Conservation (phyloP, 2,329 filamentous ascomycete genomes). For the Cercospora beticola region DNA sequence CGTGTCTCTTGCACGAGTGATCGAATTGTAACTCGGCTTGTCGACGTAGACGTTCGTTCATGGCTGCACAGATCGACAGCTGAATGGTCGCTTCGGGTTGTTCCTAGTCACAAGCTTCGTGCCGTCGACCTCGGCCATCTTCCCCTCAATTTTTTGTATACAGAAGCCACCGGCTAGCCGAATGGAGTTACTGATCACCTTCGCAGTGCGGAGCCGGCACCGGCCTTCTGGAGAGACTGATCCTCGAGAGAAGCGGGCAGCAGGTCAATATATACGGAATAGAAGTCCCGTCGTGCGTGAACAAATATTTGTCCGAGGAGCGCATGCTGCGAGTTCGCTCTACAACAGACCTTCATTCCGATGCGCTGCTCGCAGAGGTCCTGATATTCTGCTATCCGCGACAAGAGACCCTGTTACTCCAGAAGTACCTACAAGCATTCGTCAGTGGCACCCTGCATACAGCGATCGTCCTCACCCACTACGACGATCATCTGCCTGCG, state of each 20-base stretch:
- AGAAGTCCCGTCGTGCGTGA: conserved; percentile 49
- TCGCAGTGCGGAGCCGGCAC: conserved; percentile 38
- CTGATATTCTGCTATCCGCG: conserved; percentile 58
- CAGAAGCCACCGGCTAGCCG: not conserved
- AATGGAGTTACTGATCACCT: conserved; percentile 8
- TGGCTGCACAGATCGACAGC: not conserved
- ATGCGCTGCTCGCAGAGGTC: conserved; percentile 44
- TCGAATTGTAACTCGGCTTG: not conserved
- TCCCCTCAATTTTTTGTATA: conserved; percentile 10
- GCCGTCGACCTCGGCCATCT: conserved; percentile 7
- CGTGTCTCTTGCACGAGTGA: not conserved
- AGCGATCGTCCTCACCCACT: conserved; percentile 47
- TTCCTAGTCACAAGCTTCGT: conserved; percentile 3
- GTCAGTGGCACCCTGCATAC: conserved; percentile 34
- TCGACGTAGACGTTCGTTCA: not conserved
- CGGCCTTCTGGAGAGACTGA: conserved; percentile 49
- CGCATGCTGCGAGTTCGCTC: conserved; percentile 47
- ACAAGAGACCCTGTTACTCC: conserved; percentile 45
- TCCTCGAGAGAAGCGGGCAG: conserved; percentile 35
- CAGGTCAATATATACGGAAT: conserved; percentile 45
- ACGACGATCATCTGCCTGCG: conserved; percentile 42
- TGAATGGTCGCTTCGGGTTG: conserved; percentile 8
- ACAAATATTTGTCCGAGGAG: conserved; percentile 46
- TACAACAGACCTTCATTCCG: conserved; percentile 45
- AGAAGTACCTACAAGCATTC: conserved; percentile 45